Evolutionary conservation across 2,329 filamentous ascomycete species (phyloP).

Genomic region (Trichoderma endophyticum): DNA sequence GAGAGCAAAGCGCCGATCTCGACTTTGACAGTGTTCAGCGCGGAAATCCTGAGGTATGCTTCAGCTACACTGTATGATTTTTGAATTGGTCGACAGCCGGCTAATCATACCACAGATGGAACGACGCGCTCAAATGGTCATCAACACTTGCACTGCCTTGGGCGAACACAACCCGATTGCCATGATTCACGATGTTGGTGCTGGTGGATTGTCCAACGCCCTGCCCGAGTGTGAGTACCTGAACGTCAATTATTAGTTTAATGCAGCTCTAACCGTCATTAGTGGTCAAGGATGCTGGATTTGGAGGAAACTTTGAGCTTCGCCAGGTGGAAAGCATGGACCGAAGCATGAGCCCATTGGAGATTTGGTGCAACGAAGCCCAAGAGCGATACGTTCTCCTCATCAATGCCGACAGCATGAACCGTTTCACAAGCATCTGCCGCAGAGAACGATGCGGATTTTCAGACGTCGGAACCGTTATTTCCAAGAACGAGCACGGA

Average conservation of each 20-base stretch:
- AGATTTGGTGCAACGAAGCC: slow-evolving; percentile 97
- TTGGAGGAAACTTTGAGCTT: slow-evolving; percentile 90
- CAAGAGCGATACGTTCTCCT: slow-evolving; percentile 95
- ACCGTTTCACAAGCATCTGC: slow-evolving; percentile 67
- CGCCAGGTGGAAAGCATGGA: slow-evolving; percentile 90
- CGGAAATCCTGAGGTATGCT: slow-evolving; percentile 73
- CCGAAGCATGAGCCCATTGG: slow-evolving; percentile 86
- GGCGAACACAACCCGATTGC: slow-evolving; percentile 85
- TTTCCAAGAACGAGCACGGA: slow-evolving; percentile 58
- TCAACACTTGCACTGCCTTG: slow-evolving; percentile 86
- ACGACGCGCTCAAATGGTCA: slow-evolving; percentile 93
- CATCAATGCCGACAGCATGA: slow-evolving; percentile 75
- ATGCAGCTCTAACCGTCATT: background rate
- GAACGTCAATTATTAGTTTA: background rate
- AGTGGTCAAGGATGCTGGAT: slow-evolving; percentile 84
- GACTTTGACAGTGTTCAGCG: slow-evolving; percentile 97
- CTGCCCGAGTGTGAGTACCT: slow-evolving; percentile 62
- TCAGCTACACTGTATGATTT: background rate
- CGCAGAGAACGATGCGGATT: slow-evolving; percentile 86
- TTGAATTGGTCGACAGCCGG: background rate
- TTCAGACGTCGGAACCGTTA: slow-evolving; percentile 82
- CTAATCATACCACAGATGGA: slow-evolving; percentile 56
- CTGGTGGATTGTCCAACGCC: slow-evolving; percentile 73
- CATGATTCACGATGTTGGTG: slow-evolving; percentile 97
- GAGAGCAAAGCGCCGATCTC: slow-evolving; percentile 83